These are phyloP conservation scores for Vicia faba DNA, from an alignment of 306 rosid genomes.

Conservation along the genomic window DNA sequence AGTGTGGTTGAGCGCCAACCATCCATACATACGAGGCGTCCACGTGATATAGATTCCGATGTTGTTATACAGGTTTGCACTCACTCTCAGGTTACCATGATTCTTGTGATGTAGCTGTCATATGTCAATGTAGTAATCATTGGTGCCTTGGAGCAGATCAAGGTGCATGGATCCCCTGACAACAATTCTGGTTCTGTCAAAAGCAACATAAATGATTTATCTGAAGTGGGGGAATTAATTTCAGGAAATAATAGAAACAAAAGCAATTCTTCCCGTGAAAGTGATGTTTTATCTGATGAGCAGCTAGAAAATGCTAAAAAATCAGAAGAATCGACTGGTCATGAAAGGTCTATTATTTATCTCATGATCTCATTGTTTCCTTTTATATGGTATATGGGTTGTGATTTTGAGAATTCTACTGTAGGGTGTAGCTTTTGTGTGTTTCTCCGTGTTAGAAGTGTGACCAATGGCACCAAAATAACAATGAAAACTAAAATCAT, in stretches of 20 bases:
- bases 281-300: conserved; percentile 42
- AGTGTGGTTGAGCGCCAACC: conserved; percentile 66
- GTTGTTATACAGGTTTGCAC: conserved; percentile 70
- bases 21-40: conserved; percentile 52
- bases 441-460: conserved; percentile 22
- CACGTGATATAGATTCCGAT: conserved; percentile 60
- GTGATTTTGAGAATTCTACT: conserved; percentile 24
- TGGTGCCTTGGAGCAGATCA: conserved; percentile 53
- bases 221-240: conserved; percentile 40
- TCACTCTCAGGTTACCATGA: conserved; percentile 30
- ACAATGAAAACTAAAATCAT: neutral
- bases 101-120: conserved; percentile 23
- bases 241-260: conserved; percentile 36
- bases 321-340: conserved; percentile 37
- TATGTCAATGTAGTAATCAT: conserved; percentile 39
- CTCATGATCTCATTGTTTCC: conserved; percentile 27
- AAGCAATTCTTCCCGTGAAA: conserved; percentile 34
- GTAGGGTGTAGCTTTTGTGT: conserved; percentile 8
- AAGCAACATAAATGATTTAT: conserved; percentile 38
- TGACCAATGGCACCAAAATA: conserved; percentile 12
- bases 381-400: conserved; percentile 5
- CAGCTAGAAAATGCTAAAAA: conserved; percentile 45
- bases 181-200: conserved; percentile 44
- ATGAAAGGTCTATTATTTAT: conserved; percentile 43
- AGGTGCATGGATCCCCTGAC: conserved; percentile 52